Percentiles rank a stretch among this genome's conserved stretches.
Evolutionary conservation across 1,139 yeast species (phyloP).

Genomic region (Eremothecium gossypii): DNA sequence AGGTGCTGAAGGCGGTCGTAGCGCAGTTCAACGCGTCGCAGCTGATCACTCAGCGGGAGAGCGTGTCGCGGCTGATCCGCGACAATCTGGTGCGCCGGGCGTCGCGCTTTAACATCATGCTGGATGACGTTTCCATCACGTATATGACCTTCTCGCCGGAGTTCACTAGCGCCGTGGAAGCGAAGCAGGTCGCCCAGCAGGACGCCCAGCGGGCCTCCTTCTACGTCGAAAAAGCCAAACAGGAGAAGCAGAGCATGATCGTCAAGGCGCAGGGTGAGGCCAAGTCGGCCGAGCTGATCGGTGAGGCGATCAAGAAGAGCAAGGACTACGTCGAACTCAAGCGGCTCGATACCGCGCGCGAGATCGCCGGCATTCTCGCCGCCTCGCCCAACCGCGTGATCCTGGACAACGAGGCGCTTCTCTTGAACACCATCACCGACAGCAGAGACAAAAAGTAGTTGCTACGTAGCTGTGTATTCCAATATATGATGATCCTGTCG

Average conservation of each 20-base stretch:
- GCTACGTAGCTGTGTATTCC: not conserved
- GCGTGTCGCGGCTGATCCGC: slow-evolving; percentile 82
- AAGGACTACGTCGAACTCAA: slow-evolving; percentile 93
- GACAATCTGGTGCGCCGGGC: slow-evolving; percentile 92
- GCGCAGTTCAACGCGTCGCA: slow-evolving; percentile 98
- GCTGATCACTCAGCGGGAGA: slow-evolving; percentile 95
- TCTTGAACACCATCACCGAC: slow-evolving; percentile 80
- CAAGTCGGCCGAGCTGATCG: slow-evolving; percentile 92
- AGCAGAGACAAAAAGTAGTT: slow-evolving; percentile 28
- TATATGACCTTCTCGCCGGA: slow-evolving; percentile 97
- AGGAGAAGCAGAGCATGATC: slow-evolving; percentile 93
- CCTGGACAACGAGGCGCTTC: slow-evolving; percentile 83
- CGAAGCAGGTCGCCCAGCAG: slow-evolving; percentile 98
- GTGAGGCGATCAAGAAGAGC: slow-evolving; percentile 96
- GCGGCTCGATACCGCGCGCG: slow-evolving; percentile 94
- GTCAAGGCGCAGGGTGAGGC: slow-evolving; percentile 99
- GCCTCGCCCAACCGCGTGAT: slow-evolving; percentile 84
- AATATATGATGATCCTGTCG: not conserved
- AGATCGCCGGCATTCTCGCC: slow-evolving; percentile 80
- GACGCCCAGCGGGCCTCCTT: slow-evolving; percentile 98
- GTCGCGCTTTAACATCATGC: slow-evolving; percentile 68
- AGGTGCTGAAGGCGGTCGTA: slow-evolving; percentile 90
- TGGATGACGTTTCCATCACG: slow-evolving; percentile 94
- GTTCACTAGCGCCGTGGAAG: slow-evolving; percentile 95
- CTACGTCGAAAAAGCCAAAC: slow-evolving; percentile 91